Conservation (phyloP, 345 rosid species). For the Geranium brycei region DNA sequence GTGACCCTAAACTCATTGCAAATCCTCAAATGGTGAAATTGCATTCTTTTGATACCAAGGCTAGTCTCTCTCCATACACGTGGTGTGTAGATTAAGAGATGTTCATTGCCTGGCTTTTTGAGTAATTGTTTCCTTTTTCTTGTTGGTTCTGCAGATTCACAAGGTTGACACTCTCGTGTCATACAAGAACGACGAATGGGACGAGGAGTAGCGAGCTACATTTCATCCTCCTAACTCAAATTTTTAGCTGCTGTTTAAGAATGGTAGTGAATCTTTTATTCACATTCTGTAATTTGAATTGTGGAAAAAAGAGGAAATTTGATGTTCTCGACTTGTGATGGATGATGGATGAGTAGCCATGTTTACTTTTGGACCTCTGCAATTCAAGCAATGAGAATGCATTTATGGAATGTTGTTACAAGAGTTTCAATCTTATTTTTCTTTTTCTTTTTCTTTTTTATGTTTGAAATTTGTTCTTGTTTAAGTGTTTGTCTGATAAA, state of each 20-base stretch:
- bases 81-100: background rate
- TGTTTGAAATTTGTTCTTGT: too few species aligned
- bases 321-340: too few species aligned
- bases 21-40: constrained; percentile 98
- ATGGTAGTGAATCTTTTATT: background rate
- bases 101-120: background rate
- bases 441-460: too few species aligned
- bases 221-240: background rate
- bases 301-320: too few species aligned
- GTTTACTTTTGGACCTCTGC: too few species aligned
- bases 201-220: constrained; percentile 31
- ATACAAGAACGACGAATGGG: constrained; percentile 80
- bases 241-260: background rate
- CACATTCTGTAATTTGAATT: background rate
- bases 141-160: constrained; percentile 54
- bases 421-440: too few species aligned
- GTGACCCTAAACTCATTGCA: constrained; percentile 85
- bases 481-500: too few species aligned
- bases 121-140: background rate
- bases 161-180: constrained; percentile 81
- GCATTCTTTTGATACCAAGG: constrained; percentile 95
- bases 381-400: too few species aligned
- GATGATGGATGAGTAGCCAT: too few species aligned
- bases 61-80: constrained; percentile 5
- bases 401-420: too few species aligned